phyloP scores from a whole-genome alignment of 2,329 filamentous ascomycete species.

The Cercospora sp. region DNA sequence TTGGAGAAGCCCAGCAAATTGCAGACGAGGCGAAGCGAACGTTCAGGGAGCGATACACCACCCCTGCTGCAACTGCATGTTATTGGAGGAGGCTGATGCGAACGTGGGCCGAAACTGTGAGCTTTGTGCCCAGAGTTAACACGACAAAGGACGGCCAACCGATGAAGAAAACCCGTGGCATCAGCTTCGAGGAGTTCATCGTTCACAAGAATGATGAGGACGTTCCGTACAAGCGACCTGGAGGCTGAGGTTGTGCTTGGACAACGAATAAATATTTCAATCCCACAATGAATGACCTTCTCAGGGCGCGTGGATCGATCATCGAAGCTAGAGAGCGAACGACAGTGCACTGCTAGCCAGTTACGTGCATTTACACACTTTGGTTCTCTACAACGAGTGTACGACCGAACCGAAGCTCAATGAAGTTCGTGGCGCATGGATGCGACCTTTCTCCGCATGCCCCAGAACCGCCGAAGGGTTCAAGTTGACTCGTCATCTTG shows the following conservation, averaged over 20 bases:
- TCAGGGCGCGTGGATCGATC: no score
- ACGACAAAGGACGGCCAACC: conserved; percentile 26
- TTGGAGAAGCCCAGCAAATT: conserved; percentile 27
- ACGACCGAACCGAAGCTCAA: no score
- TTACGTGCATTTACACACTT: no score
- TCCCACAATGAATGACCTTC: no score
- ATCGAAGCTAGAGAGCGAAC: no score
- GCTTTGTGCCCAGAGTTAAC: neutral
- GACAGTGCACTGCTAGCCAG: no score
- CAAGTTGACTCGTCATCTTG: no score
- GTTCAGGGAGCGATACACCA: conserved; percentile 32
- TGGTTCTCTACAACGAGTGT: no score
- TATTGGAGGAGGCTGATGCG: conserved; percentile 31
- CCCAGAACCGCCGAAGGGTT: no score
- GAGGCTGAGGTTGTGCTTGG: neutral
- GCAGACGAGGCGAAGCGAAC: conserved; percentile 23
- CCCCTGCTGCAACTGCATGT: conserved; percentile 36
- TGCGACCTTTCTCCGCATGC: no score
- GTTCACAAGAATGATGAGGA: conserved; percentile 25
- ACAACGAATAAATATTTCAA: no score
- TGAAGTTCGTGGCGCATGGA: no score
- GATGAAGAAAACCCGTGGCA: conserved; percentile 29
- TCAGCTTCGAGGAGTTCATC: conserved; percentile 31
- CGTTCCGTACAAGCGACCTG: neutral
- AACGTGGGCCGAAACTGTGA: conserved; percentile 8